Base-by-base conservation (phyloP, 345 rosid genomes). In the Corchorus capsularis region DNA sequence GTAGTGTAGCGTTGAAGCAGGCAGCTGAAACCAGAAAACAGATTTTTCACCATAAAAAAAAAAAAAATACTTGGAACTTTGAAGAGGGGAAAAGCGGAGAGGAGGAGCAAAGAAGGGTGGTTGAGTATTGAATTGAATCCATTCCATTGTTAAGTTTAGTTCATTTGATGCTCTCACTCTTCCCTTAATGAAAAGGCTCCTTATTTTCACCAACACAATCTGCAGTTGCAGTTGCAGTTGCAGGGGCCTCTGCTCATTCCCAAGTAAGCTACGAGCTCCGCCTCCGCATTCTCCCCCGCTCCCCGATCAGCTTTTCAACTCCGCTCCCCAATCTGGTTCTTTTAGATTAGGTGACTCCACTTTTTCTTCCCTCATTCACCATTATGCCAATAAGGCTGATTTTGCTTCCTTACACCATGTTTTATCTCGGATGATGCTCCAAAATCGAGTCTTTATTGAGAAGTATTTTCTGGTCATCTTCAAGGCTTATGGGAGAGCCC, bases 331-430 rank as follows among this genome's bases (percentile, higher is more conserved):
- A 71, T 82, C 84, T 85, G 98, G 98, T 63, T 88, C 97, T 49
- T 93, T 84, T 81, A 81, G 81, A 19, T 19, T 69, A 35, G 98
- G 98, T 20, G 99, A 93, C 78, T 92, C 96, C 17, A 88, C 97
- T 54, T 89, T 92, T 34, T 93, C 90, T 71, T 80, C 89, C 4
- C 87, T 92, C 78, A 84, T 93, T 68, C 86, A 89, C 71, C 86
- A 68, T 69, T 83, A 84, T 75, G 94, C 99, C 1, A 64, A 62
- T 53, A 80, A 75, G 0, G 85, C 88, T 67, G 93, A 96, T 85
- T 89, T 96, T 16, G 69, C 52, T 19, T 86, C 93, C 0, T 56
- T 96, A 3, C 91, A 92, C 81, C 78, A 71, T 78, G 84, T 93
- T 71, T 82, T 96, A 52, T 77, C 63, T 82, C 87, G 88, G 67